Evolutionary conservation across 345 rosid genomes (phyloP), one percentile per base, ranked within the genome.

Genomic region (Hirschfeldia incana): DNA sequence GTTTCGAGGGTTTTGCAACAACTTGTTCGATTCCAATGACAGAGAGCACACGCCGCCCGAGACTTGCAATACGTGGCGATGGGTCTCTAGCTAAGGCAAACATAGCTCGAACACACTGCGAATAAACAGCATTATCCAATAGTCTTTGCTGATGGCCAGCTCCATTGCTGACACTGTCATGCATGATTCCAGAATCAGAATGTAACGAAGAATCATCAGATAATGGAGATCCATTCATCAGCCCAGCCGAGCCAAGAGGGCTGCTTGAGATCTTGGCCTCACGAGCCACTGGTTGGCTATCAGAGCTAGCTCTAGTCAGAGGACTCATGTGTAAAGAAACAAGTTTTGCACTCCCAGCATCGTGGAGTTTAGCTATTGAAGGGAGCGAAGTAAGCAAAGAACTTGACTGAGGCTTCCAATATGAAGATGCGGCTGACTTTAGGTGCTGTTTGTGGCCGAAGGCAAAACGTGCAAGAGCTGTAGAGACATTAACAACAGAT

Each of bases 151-250:
- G 86, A 79, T 87, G 86, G 74, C 73, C 84, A 62, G 85, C 83
- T 70, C 98, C 99, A 86, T 93, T 95, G 90, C 93, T 85, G 78
- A 87, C 84, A 77, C 80, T 84, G 78, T 93, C 98, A 82, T 84
- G 89, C 76, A 88, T 72, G 26, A 91, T 84, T 64, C 96, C 98
- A 77, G 92, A 90, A 88, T 93, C 97, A 74, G 99, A 96, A 82
- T 88, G 92, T 68, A 87, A 92, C 74, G 98, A 96, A 75, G 97
- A 96, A 90, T 92, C 94, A 86, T 96, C 98, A 76, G 99, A 96
- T 67, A 92, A 80, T 21, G 99, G 99, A 65, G 98, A 96, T 70
- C 97, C 98, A 78, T 88, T 94, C 98, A 96, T 90, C 66, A 93
- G 85, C 81, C 97, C 92, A 79, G 94, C 82, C 59, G 91, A 80